Evolutionary conservation across 1,284 basidiomycete species (phyloP), one percentile per base, ranked within the genome.

Genomic region (Boletus albobrunnescens): DNA sequence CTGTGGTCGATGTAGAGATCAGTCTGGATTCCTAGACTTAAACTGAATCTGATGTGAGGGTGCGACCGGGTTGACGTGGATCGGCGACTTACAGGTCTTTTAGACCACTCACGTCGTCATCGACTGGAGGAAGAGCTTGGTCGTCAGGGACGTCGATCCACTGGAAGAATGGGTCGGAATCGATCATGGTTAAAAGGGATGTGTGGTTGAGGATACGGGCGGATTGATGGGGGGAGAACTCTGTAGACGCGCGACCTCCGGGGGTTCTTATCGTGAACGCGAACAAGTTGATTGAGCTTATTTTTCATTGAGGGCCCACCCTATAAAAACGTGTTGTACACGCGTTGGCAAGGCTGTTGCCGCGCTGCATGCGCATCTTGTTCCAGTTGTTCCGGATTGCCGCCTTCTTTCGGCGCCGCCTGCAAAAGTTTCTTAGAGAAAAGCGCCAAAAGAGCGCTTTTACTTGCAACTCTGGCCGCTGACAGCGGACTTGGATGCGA

Each of bases 321-420:
- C 60, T 67, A 68, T 26, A 50, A 65, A 67, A 67, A 69, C 63
- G 63, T 65, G 63, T 68, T 62, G 43, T 48, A 53, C 63, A 65
- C 58, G 63, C 62, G 64, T 49, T 51, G 54, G 36, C 48, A 50
- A 63, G 67, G 67, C 63, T 64, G 63, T 65, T 67, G 44, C 63
- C 47, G 53, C 23, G 59, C 51, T 60, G 51, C 54, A 46, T 41
- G 47, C 47, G 35, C 35, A 39, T 52, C 49, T 49, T 41, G 41
- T 39, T 46, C 46, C 47, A 64, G 37, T 52, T 52, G 54, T 54
- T 64, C 61, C 47, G 53, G 44, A 47, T 52, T 39, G 17, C 46
- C 9, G 19, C 33, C 53, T 50, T 58, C 51, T 60, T 67, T 60
- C 56, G 54, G 43, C 46, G 49, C 50, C 46, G 44, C 41, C 51